Percentiles rank a stretch among this genome's conserved stretches.
Evolutionary conservation across 305 asterid species (phyloP).

Genomic region (Fraxinus paxiana): DNA sequence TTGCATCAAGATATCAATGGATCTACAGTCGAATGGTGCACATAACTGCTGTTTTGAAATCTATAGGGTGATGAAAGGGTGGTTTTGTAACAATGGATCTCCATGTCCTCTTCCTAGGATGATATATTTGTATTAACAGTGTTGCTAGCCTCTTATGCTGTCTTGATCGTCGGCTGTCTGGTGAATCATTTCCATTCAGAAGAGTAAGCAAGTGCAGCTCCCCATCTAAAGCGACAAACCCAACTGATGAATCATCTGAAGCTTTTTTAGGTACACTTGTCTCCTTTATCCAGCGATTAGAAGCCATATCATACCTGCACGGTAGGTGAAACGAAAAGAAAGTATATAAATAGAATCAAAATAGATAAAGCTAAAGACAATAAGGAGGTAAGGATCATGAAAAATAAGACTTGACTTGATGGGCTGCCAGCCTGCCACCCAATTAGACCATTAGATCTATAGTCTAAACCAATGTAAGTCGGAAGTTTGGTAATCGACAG

Average conservation of each 20-base stretch:
- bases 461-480: background rate
- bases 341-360: background rate
- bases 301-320: constrained; percentile 54
- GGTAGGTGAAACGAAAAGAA: background rate
- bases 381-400: background rate
- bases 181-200: constrained; percentile 29
- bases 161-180: constrained; percentile 39
- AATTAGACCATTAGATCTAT: background rate
- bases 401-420: background rate
- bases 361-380: background rate
- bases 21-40: constrained; percentile 65
- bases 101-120: constrained; percentile 68
- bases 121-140: constrained; percentile 60
- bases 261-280: constrained; percentile 62
- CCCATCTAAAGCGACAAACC: constrained; percentile 65
- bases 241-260: constrained; percentile 51
- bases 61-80: constrained; percentile 53
- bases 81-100: constrained; percentile 53
- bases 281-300: constrained; percentile 68
- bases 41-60: constrained; percentile 66
- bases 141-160: constrained; percentile 57
- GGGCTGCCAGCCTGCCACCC: background rate
- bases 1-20: constrained; percentile 15
- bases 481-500: background rate
- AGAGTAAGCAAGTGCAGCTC: constrained; percentile 61